A percentile compares a stretch with the other conserved stretches of the same genome.
Evolutionary conservation across 1,284 basidiomycete species (phyloP).

Genomic region (Trichosporon asahii): DNA sequence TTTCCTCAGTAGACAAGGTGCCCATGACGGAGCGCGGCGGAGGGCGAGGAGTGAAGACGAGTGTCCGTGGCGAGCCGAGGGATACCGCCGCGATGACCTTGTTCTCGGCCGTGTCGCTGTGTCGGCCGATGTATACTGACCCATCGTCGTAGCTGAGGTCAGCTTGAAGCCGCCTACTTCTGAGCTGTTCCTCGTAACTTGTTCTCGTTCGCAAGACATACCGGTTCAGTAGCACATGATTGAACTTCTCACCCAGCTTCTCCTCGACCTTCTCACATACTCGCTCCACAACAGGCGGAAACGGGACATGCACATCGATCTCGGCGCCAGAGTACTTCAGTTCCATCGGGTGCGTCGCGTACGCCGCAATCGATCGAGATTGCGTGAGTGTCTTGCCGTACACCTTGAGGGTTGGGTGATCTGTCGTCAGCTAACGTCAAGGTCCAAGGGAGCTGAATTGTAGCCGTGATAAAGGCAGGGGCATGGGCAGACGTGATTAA

Average conservation of each 20-base stretch:
- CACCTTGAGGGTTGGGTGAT: slow-evolving; percentile 57
- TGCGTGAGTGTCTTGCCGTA: slow-evolving; percentile 57
- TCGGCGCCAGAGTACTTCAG: slow-evolving; percentile 55
- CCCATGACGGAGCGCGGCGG: slow-evolving; percentile 17
- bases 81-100: slow-evolving; percentile 57
- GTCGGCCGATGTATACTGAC: slow-evolving; percentile 16
- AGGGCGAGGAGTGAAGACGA: slow-evolving; percentile 54
- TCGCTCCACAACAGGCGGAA: slow-evolving; percentile 51
- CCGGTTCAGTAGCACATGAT: slow-evolving; percentile 57
- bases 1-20: neutral
- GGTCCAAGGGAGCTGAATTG: no score
- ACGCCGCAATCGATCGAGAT: slow-evolving; percentile 56
- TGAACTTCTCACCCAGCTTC: slow-evolving; percentile 54
- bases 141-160: slow-evolving; percentile 13
- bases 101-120: slow-evolving; percentile 43
- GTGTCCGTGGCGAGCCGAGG: slow-evolving; percentile 55
- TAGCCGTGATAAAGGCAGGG: no score
- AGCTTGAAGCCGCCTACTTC: no score
- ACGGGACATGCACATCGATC: slow-evolving; percentile 52
- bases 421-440: slow-evolving; percentile 22
- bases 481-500: no score
- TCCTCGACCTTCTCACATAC: slow-evolving; percentile 52
- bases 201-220: no score
- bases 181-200: no score
- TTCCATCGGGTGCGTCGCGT: slow-evolving; percentile 49